Percentiles rank a stretch among this genome's conserved stretches.
phyloP scores from a whole-genome alignment of 805 yeast species.

The Cyberlindnera xylosilytica region DNA sequence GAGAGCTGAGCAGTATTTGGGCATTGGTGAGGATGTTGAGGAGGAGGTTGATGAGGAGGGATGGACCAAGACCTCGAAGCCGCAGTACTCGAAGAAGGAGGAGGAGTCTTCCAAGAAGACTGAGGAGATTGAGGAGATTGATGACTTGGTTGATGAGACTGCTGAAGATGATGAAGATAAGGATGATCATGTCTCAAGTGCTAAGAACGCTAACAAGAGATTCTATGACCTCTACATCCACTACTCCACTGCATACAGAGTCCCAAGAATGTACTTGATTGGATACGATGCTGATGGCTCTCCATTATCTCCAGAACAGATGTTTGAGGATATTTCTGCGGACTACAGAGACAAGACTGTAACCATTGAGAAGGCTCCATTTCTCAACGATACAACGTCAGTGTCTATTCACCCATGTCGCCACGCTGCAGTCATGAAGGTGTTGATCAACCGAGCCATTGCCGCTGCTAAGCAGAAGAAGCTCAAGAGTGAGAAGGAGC shows the following conservation, averaged over 20 bases:
- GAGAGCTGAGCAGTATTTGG: slow-evolving; percentile 57
- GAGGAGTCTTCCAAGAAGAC: neutral
- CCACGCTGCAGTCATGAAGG: slow-evolving; percentile 92
- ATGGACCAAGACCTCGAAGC: slow-evolving; percentile 47
- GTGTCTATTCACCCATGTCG: slow-evolving; percentile 96
- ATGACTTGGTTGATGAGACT: slow-evolving; percentile 40
- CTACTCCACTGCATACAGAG: slow-evolving; percentile 92
- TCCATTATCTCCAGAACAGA: slow-evolving; percentile 81
- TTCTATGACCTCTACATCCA: slow-evolving; percentile 87
- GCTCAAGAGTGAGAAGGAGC: slow-evolving; percentile 21
- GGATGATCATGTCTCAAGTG: slow-evolving; percentile 32
- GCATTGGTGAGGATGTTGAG: slow-evolving; percentile 38
- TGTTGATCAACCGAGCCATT: slow-evolving; percentile 72
- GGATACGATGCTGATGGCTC: slow-evolving; percentile 83
- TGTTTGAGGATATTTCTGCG: slow-evolving; percentile 91
- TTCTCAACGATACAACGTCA: slow-evolving; percentile 62
- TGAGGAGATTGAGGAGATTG: slow-evolving; percentile 39
- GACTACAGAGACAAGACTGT: slow-evolving; percentile 96
- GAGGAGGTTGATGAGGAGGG: slow-evolving; percentile 47
- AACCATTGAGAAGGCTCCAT: slow-evolving; percentile 91
- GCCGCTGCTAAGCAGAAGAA: slow-evolving; percentile 38
- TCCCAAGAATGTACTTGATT: slow-evolving; percentile 88
- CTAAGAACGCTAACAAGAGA: slow-evolving; percentile 44
- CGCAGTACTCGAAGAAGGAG: slow-evolving; percentile 17
- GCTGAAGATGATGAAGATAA: slow-evolving; percentile 37